These are phyloP conservation scores for Kazachstania psychrophila DNA, from an alignment of 805 yeast genomes.

Conservation along the genomic window DNA sequence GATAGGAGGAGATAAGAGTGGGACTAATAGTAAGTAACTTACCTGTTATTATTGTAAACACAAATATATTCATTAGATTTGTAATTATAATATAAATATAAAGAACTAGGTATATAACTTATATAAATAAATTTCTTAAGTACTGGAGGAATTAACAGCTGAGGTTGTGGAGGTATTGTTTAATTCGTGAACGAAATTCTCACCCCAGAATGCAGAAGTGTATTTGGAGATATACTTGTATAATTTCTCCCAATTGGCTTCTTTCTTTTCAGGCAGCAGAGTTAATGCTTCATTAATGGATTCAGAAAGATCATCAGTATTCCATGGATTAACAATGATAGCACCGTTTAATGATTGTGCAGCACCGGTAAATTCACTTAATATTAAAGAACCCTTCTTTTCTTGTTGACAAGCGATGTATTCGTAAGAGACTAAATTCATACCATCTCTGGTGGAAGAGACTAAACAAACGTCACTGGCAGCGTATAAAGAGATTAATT, in stretches of 20 bases:
- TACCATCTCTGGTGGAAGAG: conserved; percentile 93
- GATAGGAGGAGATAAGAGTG: no score
- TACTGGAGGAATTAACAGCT: neutral
- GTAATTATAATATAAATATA: no score
- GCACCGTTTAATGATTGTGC: conserved; percentile 96
- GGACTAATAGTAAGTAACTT: no score
- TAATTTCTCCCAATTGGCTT: conserved; percentile 70
- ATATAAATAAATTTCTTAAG: neutral
- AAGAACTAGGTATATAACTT: no score
- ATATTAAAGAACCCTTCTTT: conserved; percentile 73
- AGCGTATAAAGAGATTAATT: conserved; percentile 78
- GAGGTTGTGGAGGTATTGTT: conserved; percentile 28
- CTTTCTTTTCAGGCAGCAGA: conserved; percentile 70
- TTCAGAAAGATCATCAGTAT: conserved; percentile 83
- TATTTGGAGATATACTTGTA: conserved; percentile 85
- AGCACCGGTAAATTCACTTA: conserved; percentile 98
- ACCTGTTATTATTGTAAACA: no score
- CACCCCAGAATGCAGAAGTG: conserved; percentile 96
- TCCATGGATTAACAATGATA: conserved; percentile 94
- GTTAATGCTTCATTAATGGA: conserved; percentile 83
- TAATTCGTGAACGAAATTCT: conserved; percentile 84
- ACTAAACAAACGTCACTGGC: conserved; percentile 87
- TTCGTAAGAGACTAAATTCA: conserved; percentile 94
- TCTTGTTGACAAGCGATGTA: conserved; percentile 91
- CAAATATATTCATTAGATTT: no score